phyloP scores from a whole-genome alignment of 1,139 yeast genomes.

The Blastobotrys buckinghamii region DNA sequence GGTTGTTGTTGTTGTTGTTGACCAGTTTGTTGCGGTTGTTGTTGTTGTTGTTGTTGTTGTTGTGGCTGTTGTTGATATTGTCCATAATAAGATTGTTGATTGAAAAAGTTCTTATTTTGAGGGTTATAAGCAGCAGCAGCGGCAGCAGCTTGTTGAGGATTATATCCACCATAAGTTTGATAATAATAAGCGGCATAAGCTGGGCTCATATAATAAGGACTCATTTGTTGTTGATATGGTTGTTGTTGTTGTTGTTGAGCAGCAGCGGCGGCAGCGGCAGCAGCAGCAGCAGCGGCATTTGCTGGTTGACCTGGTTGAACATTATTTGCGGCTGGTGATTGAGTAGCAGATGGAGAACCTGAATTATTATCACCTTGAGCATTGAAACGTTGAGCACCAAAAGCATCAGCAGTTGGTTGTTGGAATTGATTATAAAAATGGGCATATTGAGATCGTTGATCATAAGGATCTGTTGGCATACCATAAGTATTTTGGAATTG shows the following conservation, averaged over 20 bases:
- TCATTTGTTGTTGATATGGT: slow-evolving; percentile 17
- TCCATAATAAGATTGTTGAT: slow-evolving; percentile 25
- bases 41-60: slow-evolving; percentile 10
- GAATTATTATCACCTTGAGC: slow-evolving; percentile 4
- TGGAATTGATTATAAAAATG: slow-evolving; percentile 19
- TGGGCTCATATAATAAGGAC: slow-evolving; percentile 28
- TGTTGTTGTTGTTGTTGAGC: slow-evolving; percentile 15
- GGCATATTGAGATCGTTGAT: slow-evolving; percentile 15
- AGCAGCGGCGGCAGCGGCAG: slow-evolving; percentile 16
- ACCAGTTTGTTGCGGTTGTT: slow-evolving; percentile 17
- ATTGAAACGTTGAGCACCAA: slow-evolving; percentile 9
- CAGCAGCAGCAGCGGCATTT: not conserved
- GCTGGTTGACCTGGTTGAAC: slow-evolving; percentile 14
- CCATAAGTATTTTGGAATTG: slow-evolving; percentile 18
- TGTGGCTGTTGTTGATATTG: slow-evolving; percentile 20
- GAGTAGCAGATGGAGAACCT: slow-evolving; percentile 22
- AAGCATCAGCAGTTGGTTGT: slow-evolving; percentile 10
- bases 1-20: slow-evolving; percentile 16
- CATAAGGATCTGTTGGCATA: slow-evolving; percentile 19
- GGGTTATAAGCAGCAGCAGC: slow-evolving; percentile 20
- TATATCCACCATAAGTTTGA: slow-evolving; percentile 27
- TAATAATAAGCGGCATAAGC: slow-evolving; percentile 30
- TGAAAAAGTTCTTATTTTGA: slow-evolving; percentile 25
- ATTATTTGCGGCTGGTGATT: slow-evolving; percentile 21
- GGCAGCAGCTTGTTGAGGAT: slow-evolving; percentile 25